Percentiles rank a stretch among this genome's conserved stretches.
Evolutionary conservation across 2,329 filamentous ascomycete genomes (phyloP).

Genomic region (Scleromitrula shiraiana): DNA sequence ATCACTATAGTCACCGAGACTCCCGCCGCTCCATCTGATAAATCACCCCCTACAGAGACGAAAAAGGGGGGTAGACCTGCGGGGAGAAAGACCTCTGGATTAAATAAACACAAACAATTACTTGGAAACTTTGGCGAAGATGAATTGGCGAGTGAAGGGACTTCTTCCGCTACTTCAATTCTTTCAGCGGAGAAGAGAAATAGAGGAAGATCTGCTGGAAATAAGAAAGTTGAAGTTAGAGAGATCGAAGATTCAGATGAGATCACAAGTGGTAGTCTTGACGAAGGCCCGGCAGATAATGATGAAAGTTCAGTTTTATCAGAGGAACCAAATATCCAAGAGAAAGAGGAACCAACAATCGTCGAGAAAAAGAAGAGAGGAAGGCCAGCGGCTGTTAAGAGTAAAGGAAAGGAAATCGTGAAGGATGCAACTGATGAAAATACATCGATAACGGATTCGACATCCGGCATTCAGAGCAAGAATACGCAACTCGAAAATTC

Average conservation of each 20-base stretch:
- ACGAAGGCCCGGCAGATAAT: too few species aligned
- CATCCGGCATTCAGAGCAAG: neutral
- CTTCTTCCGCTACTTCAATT: too few species aligned
- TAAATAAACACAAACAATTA: neutral
- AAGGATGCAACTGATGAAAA: neutral
- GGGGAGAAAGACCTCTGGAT: neutral
- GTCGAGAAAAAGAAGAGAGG: constrained; percentile 5
- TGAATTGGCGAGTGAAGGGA: neutral
- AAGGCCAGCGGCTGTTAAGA: neutral
- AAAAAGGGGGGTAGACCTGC: neutral
- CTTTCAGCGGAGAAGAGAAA: neutral
- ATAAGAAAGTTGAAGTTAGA: neutral
- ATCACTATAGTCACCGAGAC: neutral
- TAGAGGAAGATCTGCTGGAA: neutral
- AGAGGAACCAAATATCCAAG: neutral
- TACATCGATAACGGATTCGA: neutral
- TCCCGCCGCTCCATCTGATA: too few species aligned
- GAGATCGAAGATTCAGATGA: neutral
- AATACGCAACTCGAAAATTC: too few species aligned
- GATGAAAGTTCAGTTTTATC: neutral
- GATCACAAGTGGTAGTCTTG: too few species aligned
- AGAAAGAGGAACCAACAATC: neutral
- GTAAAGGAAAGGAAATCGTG: neutral
- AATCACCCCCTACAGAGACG: neutral
- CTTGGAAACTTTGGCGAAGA: neutral